Percentiles rank a stretch among this genome's conserved stretches.
phyloP scores from a whole-genome alignment of 805 yeast species.

The Suhomyces canberraensis region DNA sequence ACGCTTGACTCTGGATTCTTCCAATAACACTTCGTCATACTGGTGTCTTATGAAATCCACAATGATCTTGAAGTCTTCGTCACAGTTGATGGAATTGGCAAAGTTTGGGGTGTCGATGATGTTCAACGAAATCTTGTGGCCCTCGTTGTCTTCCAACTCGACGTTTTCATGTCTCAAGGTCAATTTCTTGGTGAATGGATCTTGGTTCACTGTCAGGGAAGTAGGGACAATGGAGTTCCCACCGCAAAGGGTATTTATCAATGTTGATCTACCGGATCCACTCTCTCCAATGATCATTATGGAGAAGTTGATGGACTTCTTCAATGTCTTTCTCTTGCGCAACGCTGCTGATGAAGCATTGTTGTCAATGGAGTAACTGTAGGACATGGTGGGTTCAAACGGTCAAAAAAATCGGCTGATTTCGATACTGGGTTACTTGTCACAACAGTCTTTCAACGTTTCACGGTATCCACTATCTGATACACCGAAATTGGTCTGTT shows the following conservation, averaged over 20 bases:
- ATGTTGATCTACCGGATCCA: conserved; percentile 89
- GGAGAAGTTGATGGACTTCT: conserved; percentile 82
- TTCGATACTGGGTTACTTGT: too few relatives aligned
- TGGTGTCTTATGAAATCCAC: conserved; percentile 81
- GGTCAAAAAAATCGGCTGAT: too few relatives aligned
- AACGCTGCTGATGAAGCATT: conserved; percentile 40
- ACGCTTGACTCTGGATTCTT: conserved; percentile 77
- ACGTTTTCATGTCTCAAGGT: conserved; percentile 74
- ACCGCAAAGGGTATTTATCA: conserved; percentile 86
- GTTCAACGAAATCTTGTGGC: conserved; percentile 73
- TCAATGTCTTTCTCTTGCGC: conserved; percentile 71
- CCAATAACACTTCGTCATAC: conserved; percentile 77
- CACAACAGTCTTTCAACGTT: too few relatives aligned
- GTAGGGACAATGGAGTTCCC: conserved; percentile 74
- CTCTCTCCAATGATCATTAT: conserved; percentile 83
- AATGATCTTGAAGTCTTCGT: conserved; percentile 60
- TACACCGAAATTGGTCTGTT: too few relatives aligned
- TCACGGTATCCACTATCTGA: too few relatives aligned
- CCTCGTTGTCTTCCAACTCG: conserved; percentile 84
- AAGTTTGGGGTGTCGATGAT: conserved; percentile 83
- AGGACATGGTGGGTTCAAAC: conserved; percentile 12
- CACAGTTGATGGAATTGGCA: conserved; percentile 71
- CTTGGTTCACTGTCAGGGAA: conserved; percentile 60
- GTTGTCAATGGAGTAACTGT: conserved; percentile 13
- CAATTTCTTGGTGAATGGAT: conserved; percentile 45